Evolutionary conservation across 1,139 yeast species (phyloP).

Genomic region (Citeromyces siamensis): DNA sequence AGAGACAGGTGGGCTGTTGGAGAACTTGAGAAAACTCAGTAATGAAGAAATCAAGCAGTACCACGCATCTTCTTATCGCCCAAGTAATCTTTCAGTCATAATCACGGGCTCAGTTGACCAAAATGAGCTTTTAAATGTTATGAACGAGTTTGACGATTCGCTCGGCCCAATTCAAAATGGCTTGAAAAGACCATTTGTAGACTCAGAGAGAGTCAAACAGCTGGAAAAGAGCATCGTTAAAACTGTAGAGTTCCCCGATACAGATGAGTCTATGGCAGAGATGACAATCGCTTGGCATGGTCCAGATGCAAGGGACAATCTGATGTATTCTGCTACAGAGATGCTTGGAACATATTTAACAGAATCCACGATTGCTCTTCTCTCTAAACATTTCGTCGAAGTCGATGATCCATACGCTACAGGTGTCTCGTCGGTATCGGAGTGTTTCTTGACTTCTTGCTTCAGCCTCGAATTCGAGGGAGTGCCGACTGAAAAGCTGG

Average conservation of each 20-base stretch:
- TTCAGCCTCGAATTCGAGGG: conserved; percentile 52
- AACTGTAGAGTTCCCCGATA: conserved; percentile 73
- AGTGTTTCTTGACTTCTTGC: conserved; percentile 51
- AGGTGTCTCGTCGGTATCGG: conserved; percentile 55
- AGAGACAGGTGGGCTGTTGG: conserved; percentile 89
- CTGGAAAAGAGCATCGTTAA: conserved; percentile 25
- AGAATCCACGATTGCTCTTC: conserved; percentile 57
- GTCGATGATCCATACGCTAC: conserved; percentile 76
- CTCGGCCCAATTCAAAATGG: conserved; percentile 23
- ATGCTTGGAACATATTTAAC: conserved; percentile 68
- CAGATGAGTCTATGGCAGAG: conserved; percentile 80
- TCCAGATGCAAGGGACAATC: conserved; percentile 41
- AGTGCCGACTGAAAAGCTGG: conserved; percentile 59
- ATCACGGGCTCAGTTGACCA: conserved; percentile 80
- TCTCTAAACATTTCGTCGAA: conserved; percentile 63
- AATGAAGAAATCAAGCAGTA: conserved; percentile 66
- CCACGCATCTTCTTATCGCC: conserved; percentile 61
- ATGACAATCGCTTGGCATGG: conserved; percentile 74
- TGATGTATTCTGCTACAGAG: conserved; percentile 56
- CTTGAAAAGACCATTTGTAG: conserved; percentile 68
- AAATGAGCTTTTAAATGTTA: conserved; percentile 44
- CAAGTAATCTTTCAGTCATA: conserved; percentile 75
- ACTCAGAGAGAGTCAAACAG: conserved; percentile 38
- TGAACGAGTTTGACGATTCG: conserved; percentile 51
- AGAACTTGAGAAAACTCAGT: conserved; percentile 60